Percentiles rank a stretch among this genome's conserved stretches.
Evolutionary conservation across 148 eudicot species (phyloP).

Genomic region (Rhododendron molle): DNA sequence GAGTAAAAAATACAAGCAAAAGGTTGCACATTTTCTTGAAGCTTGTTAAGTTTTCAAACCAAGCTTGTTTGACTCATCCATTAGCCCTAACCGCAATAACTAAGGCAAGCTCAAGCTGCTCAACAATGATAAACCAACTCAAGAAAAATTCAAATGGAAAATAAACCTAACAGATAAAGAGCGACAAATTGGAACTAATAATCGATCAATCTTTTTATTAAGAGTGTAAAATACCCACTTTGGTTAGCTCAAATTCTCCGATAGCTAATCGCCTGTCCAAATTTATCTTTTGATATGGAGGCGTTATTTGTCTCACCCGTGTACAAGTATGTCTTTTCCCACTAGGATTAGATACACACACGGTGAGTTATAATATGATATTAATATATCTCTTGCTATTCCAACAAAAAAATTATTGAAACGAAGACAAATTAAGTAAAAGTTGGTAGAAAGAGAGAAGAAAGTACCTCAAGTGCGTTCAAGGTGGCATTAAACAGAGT

Average conservation of each 20-base stretch:
- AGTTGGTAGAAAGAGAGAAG: neutral
- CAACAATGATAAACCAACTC: neutral
- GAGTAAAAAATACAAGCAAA: neutral
- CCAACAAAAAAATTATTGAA: neutral
- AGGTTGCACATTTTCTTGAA: neutral
- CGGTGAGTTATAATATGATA: too few relatives aligned
- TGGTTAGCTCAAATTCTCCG: neutral
- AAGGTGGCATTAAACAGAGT: slow-evolving; percentile 32
- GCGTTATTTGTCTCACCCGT: too few relatives aligned
- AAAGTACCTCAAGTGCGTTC: slow-evolving; percentile 31
- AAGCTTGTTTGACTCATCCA: neutral
- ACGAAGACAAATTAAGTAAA: neutral
- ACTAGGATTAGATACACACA: neutral
- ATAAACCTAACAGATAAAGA: neutral
- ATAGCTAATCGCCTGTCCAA: too few relatives aligned
- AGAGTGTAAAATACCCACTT: neutral
- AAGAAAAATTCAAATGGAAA: neutral
- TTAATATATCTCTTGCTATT: too few relatives aligned
- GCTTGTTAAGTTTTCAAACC: neutral
- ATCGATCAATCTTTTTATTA: neutral
- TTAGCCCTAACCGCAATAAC: neutral
- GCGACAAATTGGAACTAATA: neutral
- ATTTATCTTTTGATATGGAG: too few relatives aligned
- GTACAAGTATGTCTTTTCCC: neutral
- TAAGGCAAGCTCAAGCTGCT: neutral